These are phyloP conservation scores for Globisporangium rhizosaccharum DNA, from an alignment of 352 stramenopile species.

Conservation along the genomic window DNA sequence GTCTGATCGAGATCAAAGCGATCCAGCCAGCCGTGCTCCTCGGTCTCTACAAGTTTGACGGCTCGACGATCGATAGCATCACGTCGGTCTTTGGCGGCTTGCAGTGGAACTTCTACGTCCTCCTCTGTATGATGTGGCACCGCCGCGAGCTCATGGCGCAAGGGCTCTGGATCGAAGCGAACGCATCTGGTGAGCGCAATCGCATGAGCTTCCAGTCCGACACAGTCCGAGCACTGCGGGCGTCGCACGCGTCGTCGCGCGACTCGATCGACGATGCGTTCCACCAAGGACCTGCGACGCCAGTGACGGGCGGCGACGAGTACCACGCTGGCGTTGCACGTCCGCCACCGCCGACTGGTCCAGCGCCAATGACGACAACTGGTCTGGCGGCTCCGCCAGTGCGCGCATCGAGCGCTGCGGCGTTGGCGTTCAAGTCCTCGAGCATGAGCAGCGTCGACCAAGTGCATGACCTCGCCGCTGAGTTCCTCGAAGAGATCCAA, in stretches of 20 bases:
- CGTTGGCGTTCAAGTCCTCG: constrained; percentile 6
- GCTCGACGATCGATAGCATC: constrained; percentile 41
- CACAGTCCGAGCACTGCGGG: constrained; percentile 28
- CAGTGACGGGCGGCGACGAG: neutral
- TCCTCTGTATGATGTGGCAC: constrained; percentile 77
- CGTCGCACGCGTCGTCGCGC: constrained; percentile 54
- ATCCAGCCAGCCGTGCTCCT: constrained; percentile 80
- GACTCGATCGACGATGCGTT: constrained; percentile 79
- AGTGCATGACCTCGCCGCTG: constrained; percentile 35
- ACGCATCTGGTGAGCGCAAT: constrained; percentile 15
- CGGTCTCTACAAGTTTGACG: constrained; percentile 86
- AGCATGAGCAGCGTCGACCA: constrained; percentile 27
- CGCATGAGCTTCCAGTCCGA: constrained; percentile 42
- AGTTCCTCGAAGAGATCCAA: constrained; percentile 43
- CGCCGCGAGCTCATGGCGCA: constrained; percentile 70
- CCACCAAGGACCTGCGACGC: constrained; percentile 15
- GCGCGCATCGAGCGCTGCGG: neutral
- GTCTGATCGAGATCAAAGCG: constrained; percentile 39
- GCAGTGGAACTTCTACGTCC: constrained; percentile 83
- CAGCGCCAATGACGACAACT: neutral
- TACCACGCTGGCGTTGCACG: constrained; percentile 5
- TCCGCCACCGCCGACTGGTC: neutral
- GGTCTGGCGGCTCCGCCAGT: neutral
- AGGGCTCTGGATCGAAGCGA: constrained; percentile 62
- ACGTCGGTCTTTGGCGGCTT: constrained; percentile 59